Conservation (phyloP, 495 filamentous ascomycete genomes). For the Letharia columbiana region DNA sequence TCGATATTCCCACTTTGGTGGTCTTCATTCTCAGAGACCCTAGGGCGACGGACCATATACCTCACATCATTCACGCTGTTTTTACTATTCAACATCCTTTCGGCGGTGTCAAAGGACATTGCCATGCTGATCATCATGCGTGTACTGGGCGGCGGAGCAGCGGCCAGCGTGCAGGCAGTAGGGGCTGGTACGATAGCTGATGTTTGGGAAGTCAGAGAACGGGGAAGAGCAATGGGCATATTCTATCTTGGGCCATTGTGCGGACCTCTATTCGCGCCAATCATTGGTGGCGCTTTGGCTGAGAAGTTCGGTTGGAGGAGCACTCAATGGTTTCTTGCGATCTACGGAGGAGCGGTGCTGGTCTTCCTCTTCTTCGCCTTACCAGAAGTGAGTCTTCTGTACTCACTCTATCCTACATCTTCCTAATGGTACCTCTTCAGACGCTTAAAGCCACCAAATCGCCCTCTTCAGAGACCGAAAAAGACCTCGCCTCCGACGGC, state of each 20-base stretch:
- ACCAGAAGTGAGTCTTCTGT: conserved; percentile 46
- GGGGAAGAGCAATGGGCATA: conserved; percentile 82
- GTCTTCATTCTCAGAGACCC: conserved; percentile 79
- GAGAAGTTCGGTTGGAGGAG: conserved; percentile 70
- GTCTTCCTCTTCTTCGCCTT: conserved; percentile 57
- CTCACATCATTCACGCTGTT: conserved; percentile 73
- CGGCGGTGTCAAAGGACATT: conserved; percentile 66
- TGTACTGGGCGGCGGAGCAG: conserved; percentile 69
- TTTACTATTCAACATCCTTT: conserved; percentile 64
- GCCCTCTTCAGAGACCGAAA: conserved; percentile 14
- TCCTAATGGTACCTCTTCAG: conserved; percentile 6
- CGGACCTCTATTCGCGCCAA: conserved; percentile 76
- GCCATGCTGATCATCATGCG: conserved; percentile 82
- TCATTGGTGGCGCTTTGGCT: conserved; percentile 73
- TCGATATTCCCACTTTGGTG: conserved; percentile 90
- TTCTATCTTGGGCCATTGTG: conserved; percentile 90
- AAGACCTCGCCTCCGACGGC: conserved; percentile 21
- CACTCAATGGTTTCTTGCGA: conserved; percentile 78
- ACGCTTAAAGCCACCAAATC: conserved; percentile 27
- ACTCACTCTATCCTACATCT: neutral
- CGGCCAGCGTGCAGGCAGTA: conserved; percentile 79
- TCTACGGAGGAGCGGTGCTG: conserved; percentile 61
- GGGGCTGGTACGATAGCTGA: conserved; percentile 91
- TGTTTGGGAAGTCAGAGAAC: conserved; percentile 73
- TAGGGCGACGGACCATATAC: conserved; percentile 81